Percentiles rank a stretch among this genome's conserved stretches.
These are phyloP conservation scores for Coemansia sp. DNA, from an alignment of 192 early-diverging fungal genomes.

Conservation along the genomic window DNA sequence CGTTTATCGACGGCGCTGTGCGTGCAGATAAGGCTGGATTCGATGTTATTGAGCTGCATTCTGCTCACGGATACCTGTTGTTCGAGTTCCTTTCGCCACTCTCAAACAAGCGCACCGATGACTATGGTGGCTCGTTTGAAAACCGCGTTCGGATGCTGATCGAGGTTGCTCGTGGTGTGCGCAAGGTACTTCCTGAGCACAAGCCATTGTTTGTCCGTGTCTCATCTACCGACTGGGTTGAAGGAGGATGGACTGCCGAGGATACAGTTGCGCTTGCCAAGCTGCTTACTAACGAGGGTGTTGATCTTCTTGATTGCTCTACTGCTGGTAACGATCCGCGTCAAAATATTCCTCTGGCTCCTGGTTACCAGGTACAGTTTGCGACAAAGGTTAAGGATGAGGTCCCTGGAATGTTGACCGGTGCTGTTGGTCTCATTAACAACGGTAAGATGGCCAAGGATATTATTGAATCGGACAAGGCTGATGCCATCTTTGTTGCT, in stretches of 20 bases:
- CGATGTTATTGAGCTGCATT: constrained; percentile 87
- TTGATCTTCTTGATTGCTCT: constrained; percentile 76
- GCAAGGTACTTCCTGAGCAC: constrained; percentile 71
- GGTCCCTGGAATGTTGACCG: constrained; percentile 53
- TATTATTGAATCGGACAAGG: constrained; percentile 62
- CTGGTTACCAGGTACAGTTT: constrained; percentile 73
- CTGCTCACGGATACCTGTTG: constrained; percentile 88
- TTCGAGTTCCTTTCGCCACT: constrained; percentile 78
- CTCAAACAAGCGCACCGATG: constrained; percentile 84
- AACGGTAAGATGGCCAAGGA: constrained; percentile 63
- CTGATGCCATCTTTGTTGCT: constrained; percentile 71
- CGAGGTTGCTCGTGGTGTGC: constrained; percentile 65
- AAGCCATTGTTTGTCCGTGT: constrained; percentile 87
- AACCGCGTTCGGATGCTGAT: constrained; percentile 80
- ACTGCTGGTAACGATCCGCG: constrained; percentile 68
- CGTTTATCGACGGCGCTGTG: constrained; percentile 67
- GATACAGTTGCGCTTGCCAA: constrained; percentile 64
- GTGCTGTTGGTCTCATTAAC: constrained; percentile 67
- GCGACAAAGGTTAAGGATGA: constrained; percentile 61
- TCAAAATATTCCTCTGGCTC: constrained; percentile 55
- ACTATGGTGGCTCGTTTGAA: constrained; percentile 89
- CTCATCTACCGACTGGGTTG: constrained; percentile 41
- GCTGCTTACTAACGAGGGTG: constrained; percentile 61
- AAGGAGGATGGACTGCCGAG: constrained; percentile 63
- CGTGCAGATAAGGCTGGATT: constrained; percentile 81